Evolutionary conservation across 2,329 filamentous ascomycete species (phyloP).

Genomic region (Penicillium decumbens): DNA sequence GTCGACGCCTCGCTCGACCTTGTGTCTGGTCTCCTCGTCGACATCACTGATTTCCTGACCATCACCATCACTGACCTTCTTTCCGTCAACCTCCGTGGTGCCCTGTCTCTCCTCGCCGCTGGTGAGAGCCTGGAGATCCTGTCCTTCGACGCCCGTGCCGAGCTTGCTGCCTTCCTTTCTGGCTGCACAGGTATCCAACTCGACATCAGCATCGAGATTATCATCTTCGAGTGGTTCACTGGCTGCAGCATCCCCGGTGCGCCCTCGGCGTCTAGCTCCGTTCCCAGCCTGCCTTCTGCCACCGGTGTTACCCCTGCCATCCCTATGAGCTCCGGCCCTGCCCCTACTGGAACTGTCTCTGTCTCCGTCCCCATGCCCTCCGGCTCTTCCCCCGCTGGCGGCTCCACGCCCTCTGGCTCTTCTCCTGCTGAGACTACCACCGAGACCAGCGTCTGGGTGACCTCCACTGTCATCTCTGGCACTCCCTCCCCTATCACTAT

Average conservation of each 20-base stretch:
- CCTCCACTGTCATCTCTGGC: slow-evolving; percentile 8
- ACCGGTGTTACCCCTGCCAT: slow-evolving; percentile 9
- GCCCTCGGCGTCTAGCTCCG: slow-evolving; percentile 15
- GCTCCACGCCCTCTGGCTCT: slow-evolving; percentile 3
- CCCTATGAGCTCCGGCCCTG: slow-evolving; percentile 4
- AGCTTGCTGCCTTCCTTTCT: slow-evolving; percentile 36
- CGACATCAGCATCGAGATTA: slow-evolving; percentile 46
- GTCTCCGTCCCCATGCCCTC: not conserved
- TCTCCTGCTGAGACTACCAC: slow-evolving; percentile 8
- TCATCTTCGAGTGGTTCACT: slow-evolving; percentile 42
- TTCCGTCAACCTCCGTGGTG: slow-evolving; percentile 31
- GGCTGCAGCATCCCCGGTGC: slow-evolving; percentile 28
- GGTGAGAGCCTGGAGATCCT: slow-evolving; percentile 33
- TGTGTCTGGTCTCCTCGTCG: slow-evolving; percentile 23
- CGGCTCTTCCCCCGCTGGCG: slow-evolving; percentile 6
- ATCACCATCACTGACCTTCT: slow-evolving; percentile 26
- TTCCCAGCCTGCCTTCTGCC: slow-evolving; percentile 18
- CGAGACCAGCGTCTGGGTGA: slow-evolving; percentile 12
- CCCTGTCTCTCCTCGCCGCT: slow-evolving; percentile 28
- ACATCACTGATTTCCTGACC: slow-evolving; percentile 30
- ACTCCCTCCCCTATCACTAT: not conserved
- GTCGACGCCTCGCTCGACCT: slow-evolving; percentile 28
- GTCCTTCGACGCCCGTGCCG: slow-evolving; percentile 31
- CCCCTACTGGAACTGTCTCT: slow-evolving; percentile 5
- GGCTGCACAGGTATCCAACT: slow-evolving; percentile 25